Conservation (phyloP, 176 grass and related monocot species). For the Lolium multiflorum region DNA sequence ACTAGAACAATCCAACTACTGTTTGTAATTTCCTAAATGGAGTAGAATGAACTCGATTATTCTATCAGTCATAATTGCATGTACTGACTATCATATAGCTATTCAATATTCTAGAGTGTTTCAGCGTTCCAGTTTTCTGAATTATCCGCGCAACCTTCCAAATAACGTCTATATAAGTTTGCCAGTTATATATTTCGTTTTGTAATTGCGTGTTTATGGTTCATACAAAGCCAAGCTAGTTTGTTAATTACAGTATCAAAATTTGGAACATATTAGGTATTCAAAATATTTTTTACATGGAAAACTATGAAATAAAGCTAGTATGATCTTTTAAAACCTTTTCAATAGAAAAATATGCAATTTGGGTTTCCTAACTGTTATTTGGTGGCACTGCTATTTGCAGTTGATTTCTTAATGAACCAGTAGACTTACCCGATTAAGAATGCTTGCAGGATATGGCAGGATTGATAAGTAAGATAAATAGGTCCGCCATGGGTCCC, state of each 20-base stretch:
- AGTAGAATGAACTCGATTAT: background rate
- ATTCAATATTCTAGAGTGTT: background rate
- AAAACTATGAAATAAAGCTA: background rate
- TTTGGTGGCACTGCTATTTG: conserved; percentile 24
- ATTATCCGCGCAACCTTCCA: background rate
- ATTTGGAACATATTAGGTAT: conserved; percentile 1
- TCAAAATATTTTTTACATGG: background rate
- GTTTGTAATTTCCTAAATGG: background rate
- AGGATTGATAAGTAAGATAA: conserved; percentile 99
- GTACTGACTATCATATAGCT: background rate
- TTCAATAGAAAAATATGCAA: background rate
- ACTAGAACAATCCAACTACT: background rate
- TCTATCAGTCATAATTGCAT: background rate
- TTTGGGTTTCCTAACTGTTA: background rate
- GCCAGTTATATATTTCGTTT: background rate
- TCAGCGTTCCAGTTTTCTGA: background rate
- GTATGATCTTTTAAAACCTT: background rate
- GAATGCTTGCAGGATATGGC: conserved; percentile 90
- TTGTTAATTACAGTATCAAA: background rate
- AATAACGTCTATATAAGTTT: background rate
- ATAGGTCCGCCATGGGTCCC: conserved; percentile 87
- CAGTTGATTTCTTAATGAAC: background rate
- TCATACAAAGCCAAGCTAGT: background rate
- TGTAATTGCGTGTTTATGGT: background rate
- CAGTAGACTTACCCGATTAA: conserved; percentile 18